Evolutionary conservation across 2,329 filamentous ascomycete species (phyloP), one percentile per base, ranked within the genome.

Genomic region (Helotiales sp.): DNA sequence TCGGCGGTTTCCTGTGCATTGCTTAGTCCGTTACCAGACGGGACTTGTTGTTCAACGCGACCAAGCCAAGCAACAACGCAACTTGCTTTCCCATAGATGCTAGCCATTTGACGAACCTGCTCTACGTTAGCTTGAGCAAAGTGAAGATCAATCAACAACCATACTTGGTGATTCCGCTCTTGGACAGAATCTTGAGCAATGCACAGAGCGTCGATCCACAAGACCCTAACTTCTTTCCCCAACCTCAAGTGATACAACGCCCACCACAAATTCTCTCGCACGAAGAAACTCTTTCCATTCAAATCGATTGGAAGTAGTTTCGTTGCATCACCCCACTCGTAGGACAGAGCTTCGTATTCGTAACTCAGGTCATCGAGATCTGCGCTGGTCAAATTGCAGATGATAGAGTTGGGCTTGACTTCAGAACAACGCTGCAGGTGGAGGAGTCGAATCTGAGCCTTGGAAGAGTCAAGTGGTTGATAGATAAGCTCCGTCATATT

Each of bases 151-250:
- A n/a, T 36, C 8, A 36, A 36, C 33, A 36, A 8, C 10, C 13
- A 36, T 36, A 66, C 60, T 42, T 67, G 64, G 24, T 55, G 31
- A 12, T 57, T 58, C 9, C 59, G 51, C 42, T 67, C 65, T 2
- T 12, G 33, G 2, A 52, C 42, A 17, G 44, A 52, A 17, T n/a
- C 13, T 49, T 66, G 66, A 46, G 66, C 52, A n/a, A 68, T 65
- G 52, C 63, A 57, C 22, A 54, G 31, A 9, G 57, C 59, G 46
- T 57, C 59, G n/a, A 54, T 29, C 59, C 59, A 62, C 17, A 59
- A 24, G 34, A 56, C 46, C 24, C 57, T 27, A 10, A 24, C 4
- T 25, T 47, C 52, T 15, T 42, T 52, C 24, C 46, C 34, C 9
- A 42, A 30, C 8, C 38, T 34, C n/a, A 61, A 17, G 15, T 52